These are phyloP conservation scores for Entoloma clypeatum DNA, from an alignment of 1,284 basidiomycete species.

Conservation along the genomic window DNA sequence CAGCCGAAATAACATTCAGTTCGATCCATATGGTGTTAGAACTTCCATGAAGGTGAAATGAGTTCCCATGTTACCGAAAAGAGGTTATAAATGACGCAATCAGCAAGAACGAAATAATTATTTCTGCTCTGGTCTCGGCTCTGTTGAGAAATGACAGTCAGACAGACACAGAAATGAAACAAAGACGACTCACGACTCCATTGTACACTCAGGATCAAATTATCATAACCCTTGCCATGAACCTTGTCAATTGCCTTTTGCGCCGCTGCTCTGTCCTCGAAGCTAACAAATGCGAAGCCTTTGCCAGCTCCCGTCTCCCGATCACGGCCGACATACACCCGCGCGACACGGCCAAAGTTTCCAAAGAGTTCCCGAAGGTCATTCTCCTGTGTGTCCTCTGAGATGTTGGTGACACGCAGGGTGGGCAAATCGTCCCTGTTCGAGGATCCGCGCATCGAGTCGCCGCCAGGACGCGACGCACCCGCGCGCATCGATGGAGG, in stretches of 20 bases:
- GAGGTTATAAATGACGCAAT: no score
- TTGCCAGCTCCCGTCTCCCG: slow-evolving; percentile 94
- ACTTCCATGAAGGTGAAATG: no score
- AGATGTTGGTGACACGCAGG: slow-evolving; percentile 95
- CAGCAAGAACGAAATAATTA: slow-evolving; percentile 11
- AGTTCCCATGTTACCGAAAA: no score
- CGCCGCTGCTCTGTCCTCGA: slow-evolving; percentile 79
- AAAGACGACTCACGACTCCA: slow-evolving; percentile 71
- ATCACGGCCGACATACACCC: slow-evolving; percentile 95
- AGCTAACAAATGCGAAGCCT: slow-evolving; percentile 95
- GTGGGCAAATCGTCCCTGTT: slow-evolving; percentile 92
- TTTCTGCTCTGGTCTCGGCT: slow-evolving; percentile 34
- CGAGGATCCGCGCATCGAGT: slow-evolving; percentile 71
- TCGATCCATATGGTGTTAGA: no score
- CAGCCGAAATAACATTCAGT: no score
- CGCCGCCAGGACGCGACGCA: slow-evolving; percentile 66
- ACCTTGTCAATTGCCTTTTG: slow-evolving; percentile 92
- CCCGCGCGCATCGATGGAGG: slow-evolving; percentile 85
- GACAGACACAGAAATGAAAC: slow-evolving; percentile 3
- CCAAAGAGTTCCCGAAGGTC: slow-evolving; percentile 93
- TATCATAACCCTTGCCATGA: slow-evolving; percentile 90
- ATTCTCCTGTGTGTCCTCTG: slow-evolving; percentile 92
- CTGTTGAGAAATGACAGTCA: slow-evolving; percentile 19
- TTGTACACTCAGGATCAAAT: slow-evolving; percentile 81
- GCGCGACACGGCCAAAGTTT: slow-evolving; percentile 76